Evolutionary conservation across 1,284 basidiomycete genomes (phyloP).

Genomic region (Tilletia indica): DNA sequence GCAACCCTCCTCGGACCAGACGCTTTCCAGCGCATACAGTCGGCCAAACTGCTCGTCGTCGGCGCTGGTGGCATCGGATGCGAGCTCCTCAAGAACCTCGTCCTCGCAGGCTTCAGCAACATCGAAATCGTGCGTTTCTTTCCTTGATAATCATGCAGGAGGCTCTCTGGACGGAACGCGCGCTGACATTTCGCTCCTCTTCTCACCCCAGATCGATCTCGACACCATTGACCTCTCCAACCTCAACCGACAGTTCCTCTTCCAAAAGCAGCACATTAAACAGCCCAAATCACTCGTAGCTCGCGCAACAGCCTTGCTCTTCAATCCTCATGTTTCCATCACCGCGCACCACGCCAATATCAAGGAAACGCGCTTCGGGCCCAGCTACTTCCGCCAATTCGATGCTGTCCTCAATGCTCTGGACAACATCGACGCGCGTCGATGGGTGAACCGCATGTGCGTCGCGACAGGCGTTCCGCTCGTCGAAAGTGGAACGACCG

Average conservation of each 20-base stretch:
- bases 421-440: constrained; percentile 68
- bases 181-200: background rate
- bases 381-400: constrained; percentile 84
- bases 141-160: too few species aligned
- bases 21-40: constrained; percentile 18
- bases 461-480: constrained; percentile 84
- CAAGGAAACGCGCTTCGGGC: constrained; percentile 85
- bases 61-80: constrained; percentile 97
- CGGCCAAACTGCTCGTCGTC: constrained; percentile 69
- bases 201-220: constrained; percentile 69
- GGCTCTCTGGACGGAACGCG: too few species aligned
- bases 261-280: constrained; percentile 91
- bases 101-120: constrained; percentile 84
- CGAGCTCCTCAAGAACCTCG: constrained; percentile 94
- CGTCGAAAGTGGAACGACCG: constrained; percentile 94
- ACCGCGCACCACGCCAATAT: constrained; percentile 91
- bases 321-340: constrained; percentile 88
- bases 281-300: constrained; percentile 93
- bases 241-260: constrained; percentile 94
- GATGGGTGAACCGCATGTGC: constrained; percentile 81
- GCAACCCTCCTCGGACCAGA: constrained; percentile 9
- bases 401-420: constrained; percentile 93
- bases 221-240: constrained; percentile 99
- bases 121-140: constrained; percentile 66
- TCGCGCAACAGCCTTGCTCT: constrained; percentile 78